These are phyloP conservation scores for Biscogniauxia mediterranea DNA, from an alignment of 2,329 filamentous ascomycete species.

Conservation along the genomic window DNA sequence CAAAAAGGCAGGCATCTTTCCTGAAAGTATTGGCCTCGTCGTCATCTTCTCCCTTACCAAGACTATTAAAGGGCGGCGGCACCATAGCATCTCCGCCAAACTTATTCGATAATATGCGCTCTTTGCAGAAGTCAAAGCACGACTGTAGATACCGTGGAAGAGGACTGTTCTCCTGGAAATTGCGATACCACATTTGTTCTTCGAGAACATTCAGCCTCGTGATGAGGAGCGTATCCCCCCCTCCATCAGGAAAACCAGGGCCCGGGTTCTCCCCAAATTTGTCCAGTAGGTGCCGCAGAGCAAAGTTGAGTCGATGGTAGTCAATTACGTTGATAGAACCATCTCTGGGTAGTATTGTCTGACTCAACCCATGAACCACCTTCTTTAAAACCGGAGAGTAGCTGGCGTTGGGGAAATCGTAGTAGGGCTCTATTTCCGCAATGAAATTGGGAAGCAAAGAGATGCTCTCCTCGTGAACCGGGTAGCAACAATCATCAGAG, in stretches of 20 bases:
- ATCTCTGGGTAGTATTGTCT: neutral
- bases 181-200: neutral
- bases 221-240: conserved; percentile 1
- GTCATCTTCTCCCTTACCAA: neutral
- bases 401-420: neutral
- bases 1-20: conserved; percentile 12
- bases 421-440: neutral
- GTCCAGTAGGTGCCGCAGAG: neutral
- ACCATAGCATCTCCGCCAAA: neutral
- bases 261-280: neutral
- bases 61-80: neutral
- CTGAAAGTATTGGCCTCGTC: neutral
- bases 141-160: conserved; percentile 2
- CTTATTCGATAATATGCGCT: neutral
- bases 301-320: conserved; percentile 3
- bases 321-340: neutral
- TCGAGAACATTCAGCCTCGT: neutral
- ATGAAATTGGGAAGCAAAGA: neutral
- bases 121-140: conserved; percentile 10
- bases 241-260: neutral
- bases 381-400: neutral
- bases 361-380: neutral
- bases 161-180: conserved; percentile 1
- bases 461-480: neutral
- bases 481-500: neutral